Evolutionary conservation across 116 monocot species (phyloP).

Genomic region (Papilionanthe hybrid): DNA sequence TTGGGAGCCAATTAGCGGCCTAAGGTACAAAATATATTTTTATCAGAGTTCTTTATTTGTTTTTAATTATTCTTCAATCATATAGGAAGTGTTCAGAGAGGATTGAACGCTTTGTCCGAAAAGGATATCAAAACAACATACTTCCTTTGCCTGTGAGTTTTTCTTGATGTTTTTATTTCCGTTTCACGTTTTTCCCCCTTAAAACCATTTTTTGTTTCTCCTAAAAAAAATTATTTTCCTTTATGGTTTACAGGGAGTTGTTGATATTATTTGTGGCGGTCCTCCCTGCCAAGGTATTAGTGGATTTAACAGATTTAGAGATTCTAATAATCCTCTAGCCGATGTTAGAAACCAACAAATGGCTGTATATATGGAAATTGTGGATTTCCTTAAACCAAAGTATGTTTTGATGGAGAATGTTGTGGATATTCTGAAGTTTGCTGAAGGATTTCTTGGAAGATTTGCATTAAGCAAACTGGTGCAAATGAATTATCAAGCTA

Average conservation of each 20-base stretch:
- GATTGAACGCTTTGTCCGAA: conserved; percentile 58
- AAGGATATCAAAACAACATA: conserved; percentile 51
- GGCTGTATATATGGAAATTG: conserved; percentile 70
- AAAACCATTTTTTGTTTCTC: not conserved
- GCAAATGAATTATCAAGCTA: conserved; percentile 64
- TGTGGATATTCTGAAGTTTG: conserved; percentile 75
- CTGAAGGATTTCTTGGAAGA: conserved; percentile 59
- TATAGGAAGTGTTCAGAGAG: conserved; percentile 54
- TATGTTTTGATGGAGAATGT: conserved; percentile 93
- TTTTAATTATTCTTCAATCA: not conserved
- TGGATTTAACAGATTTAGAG: conserved; percentile 78
- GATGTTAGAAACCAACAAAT: conserved; percentile 73
- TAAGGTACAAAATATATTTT: conserved; percentile 35
- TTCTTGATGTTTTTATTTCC: not conserved
- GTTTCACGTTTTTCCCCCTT: not conserved
- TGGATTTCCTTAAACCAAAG: conserved; percentile 63
- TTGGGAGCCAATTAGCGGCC: conserved; percentile 70
- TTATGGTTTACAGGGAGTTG: conserved; percentile 35
- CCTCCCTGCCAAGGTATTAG: conserved; percentile 92
- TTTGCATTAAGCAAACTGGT: conserved; percentile 72
- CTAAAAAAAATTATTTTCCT: not conserved
- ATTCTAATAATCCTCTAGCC: conserved; percentile 41
- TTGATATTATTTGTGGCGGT: conserved; percentile 81
- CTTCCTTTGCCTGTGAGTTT: conserved; percentile 62
- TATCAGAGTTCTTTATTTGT: not conserved